phyloP scores from a whole-genome alignment of 2,329 filamentous ascomycete genomes.

The Cladobotryum mycophilum region DNA sequence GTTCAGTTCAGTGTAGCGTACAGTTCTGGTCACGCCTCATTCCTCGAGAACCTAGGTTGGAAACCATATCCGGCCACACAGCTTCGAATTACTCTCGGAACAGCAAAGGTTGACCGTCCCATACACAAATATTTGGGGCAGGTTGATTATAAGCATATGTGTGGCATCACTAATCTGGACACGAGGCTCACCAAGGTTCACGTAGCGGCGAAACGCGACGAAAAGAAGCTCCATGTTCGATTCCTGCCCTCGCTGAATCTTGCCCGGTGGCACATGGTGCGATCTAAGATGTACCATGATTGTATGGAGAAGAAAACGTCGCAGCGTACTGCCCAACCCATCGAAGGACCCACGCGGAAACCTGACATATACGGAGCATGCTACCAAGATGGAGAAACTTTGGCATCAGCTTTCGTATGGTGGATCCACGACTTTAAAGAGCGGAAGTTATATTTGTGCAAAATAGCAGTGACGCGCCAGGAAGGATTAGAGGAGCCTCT shows the following conservation, averaged over 20 bases:
- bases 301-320: not conserved
- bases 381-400: conserved; percentile 6
- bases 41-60: conserved; percentile 32
- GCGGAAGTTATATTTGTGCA: conserved; percentile 15
- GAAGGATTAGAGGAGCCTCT: conserved; percentile 20
- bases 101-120: too few species aligned
- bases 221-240: conserved; percentile 26
- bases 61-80: conserved; percentile 24
- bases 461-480: conserved; percentile 12
- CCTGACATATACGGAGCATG: conserved; percentile 4
- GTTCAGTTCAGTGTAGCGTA: conserved; percentile 30
- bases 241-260: conserved; percentile 26
- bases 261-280: conserved; percentile 27
- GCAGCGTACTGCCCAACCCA: not conserved
- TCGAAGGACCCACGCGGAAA: not conserved
- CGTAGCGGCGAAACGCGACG: conserved; percentile 17
- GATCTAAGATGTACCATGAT: conserved; percentile 21
- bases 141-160: too few species aligned
- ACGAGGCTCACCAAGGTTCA: conserved; percentile 20
- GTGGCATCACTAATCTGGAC: conserved; percentile 4
- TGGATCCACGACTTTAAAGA: conserved; percentile 31
- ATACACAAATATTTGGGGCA: too few species aligned
- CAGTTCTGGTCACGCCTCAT: conserved; percentile 26
- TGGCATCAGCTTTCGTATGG: conserved; percentile 24
- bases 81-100: conserved; percentile 25